phyloP scores from a whole-genome alignment of 768 basidiomycete genomes.

The Pisolithus tinctorius region DNA sequence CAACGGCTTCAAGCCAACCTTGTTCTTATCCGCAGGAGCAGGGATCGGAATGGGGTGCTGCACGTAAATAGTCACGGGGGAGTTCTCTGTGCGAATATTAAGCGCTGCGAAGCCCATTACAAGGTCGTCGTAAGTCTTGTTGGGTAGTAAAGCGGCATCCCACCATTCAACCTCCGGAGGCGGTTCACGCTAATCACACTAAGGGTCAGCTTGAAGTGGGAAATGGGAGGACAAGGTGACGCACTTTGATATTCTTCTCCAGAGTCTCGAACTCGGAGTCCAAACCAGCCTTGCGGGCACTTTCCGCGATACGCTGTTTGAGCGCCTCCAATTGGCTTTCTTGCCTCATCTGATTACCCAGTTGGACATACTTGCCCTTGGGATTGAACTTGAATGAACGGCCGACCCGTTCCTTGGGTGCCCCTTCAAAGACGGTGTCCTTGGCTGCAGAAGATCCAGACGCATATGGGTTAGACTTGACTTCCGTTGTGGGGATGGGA shows the following conservation, averaged over 20 bases:
- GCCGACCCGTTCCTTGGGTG: constrained; percentile 63
- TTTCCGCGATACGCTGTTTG: constrained; percentile 89
- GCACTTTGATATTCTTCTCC: constrained; percentile 82
- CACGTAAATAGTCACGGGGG: constrained; percentile 83
- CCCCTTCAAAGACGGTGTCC: constrained; percentile 66
- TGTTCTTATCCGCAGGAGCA: constrained; percentile 80
- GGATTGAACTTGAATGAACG: constrained; percentile 80
- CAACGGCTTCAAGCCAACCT: constrained; percentile 70
- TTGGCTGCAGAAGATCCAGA: constrained; percentile 38
- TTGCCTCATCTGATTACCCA: constrained; percentile 64
- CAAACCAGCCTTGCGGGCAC: constrained; percentile 87
- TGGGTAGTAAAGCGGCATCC: constrained; percentile 83
- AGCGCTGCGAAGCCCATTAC: constrained; percentile 47
- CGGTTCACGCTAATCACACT: constrained; percentile 55
- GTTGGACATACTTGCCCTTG: constrained; percentile 84
- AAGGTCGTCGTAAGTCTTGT: constrained; percentile 74
- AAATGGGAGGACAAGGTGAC: constrained; percentile 12
- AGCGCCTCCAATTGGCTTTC: constrained; percentile 82
- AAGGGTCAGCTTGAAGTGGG: background rate
- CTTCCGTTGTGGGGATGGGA: constrained; percentile 33
- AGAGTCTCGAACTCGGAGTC: constrained; percentile 89
- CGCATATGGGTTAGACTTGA: constrained; percentile 72
- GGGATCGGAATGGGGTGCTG: constrained; percentile 98
- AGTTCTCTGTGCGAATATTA: constrained; percentile 58
- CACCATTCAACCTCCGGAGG: constrained; percentile 97